Evolutionary conservation across 176 grass and related monocot species (phyloP), one percentile per base, ranked within the genome.

Genomic region (Musa schizocarpa): DNA sequence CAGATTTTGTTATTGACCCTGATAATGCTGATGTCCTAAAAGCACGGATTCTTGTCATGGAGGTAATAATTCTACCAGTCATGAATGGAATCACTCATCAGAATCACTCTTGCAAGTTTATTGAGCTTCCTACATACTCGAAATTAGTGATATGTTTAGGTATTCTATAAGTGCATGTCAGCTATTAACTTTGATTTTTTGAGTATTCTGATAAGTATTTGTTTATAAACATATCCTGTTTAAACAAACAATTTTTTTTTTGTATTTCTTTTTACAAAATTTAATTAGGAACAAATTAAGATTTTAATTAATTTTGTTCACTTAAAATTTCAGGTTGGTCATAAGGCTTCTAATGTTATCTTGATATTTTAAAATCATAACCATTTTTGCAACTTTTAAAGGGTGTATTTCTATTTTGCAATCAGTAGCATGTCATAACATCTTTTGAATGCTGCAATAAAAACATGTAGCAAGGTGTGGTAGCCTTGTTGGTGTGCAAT

Each of bases 1-100:
- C 95, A 26, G 90, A 98, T 94, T 98, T 93, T 57, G 89, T 98
- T 68, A 61, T 91, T 78, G 95, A 98, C 75, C 88, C 90, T 66
- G 84, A 86, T 57, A 98, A 98, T 63, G 78, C 54, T 16, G 90
- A 98, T 67, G 90, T 87, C 22, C 54, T 91, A 0, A 84, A 84
- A 59, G 77, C 86, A 11, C 89, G 76, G 71, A 82, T 93, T 84
- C 86, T 98, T 82, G 78, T 94, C 29, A 86, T 86, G 48, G 90
- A 93, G 90, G 95, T 93, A 75, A 53, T 50, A n/a, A 13, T 69
- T 76, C 26, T 80, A 61, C 57, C 9, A 13, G 1, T 14, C 0
- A 34, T 29, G 72, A 34, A n/a, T 27, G 7, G 53, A 74, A 57
- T 29, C 26, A 26, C 53, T 55, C 52, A 56, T 74, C 34, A 43